Conservation (phyloP, 495 filamentous ascomycete genomes). For the Acidiella bohemica region DNA sequence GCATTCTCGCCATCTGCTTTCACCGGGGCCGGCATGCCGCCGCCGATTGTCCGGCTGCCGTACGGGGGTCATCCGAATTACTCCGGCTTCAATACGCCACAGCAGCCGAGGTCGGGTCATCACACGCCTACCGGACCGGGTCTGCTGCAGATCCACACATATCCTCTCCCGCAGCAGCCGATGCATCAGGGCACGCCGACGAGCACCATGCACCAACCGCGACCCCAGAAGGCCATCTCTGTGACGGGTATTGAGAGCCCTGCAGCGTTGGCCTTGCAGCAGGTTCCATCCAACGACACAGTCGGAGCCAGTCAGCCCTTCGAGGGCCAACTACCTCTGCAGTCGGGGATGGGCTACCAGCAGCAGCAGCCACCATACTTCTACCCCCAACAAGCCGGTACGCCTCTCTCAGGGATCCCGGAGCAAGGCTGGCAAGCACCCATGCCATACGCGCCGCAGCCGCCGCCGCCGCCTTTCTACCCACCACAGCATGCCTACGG, state of each 20-base stretch:
- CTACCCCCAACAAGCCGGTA: conserved; percentile 58
- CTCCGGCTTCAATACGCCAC: conserved; percentile 25
- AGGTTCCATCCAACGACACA: conserved; percentile 33
- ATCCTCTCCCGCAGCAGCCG: conserved; percentile 56
- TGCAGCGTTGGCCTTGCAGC: conserved; percentile 49
- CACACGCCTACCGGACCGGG: conserved; percentile 14
- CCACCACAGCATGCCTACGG: no score
- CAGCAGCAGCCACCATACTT: conserved; percentile 34
- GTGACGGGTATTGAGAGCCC: conserved; percentile 90
- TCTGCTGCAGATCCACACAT: conserved; percentile 23
- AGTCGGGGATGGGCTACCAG: conserved; percentile 45
- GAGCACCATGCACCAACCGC: conserved; percentile 72
- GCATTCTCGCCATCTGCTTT: conserved; percentile 67
- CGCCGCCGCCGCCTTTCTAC: conserved; percentile 40
- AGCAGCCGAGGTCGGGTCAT: conserved; percentile 20
- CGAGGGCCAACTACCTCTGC: conserved; percentile 74
- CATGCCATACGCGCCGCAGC: conserved; percentile 68
- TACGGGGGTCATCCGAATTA: conserved; percentile 36
- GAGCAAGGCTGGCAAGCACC: conserved; percentile 87
- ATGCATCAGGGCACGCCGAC: conserved; percentile 63
- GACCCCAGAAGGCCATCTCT: conserved; percentile 87
- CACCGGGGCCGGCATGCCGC: conserved; percentile 43
- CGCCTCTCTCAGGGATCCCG: conserved; percentile 85
- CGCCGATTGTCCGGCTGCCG: conserved; percentile 78
- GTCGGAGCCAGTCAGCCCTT: conserved; percentile 57